Evolutionary conservation across 2,329 filamentous ascomycete genomes (phyloP).

Genomic region (Ophiosphaerella herpotricha): DNA sequence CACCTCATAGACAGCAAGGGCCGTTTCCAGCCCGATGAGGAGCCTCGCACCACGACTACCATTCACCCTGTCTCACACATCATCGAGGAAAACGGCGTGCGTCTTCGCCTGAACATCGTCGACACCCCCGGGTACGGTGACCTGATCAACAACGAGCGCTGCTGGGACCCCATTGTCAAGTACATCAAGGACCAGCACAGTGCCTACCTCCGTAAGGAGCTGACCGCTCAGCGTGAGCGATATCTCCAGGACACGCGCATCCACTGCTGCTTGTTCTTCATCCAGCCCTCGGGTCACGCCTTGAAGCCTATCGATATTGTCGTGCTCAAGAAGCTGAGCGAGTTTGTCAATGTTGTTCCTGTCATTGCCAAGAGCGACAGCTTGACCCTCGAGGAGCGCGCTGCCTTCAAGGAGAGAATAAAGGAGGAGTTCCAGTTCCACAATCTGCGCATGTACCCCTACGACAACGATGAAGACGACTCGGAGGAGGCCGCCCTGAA

Average conservation of each 20-base stretch:
- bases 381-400: slow-evolving; percentile 91
- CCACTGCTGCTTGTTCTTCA: slow-evolving; percentile 99
- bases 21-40: slow-evolving; percentile 88
- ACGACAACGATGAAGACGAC: slow-evolving; percentile 98
- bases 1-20: slow-evolving; percentile 99
- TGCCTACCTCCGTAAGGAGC: slow-evolving; percentile 97
- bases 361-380: slow-evolving; percentile 99
- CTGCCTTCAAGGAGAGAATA: slow-evolving; percentile 95
- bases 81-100: slow-evolving; percentile 99
- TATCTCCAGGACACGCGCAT: slow-evolving; percentile 99
- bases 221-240: slow-evolving; percentile 96
- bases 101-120: slow-evolving; percentile 96
- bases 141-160: slow-evolving; percentile 99
- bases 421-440: slow-evolving; percentile 99
- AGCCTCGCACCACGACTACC: slow-evolving; percentile 92
- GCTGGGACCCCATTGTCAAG: slow-evolving; percentile 99
- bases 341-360: slow-evolving; percentile 98
- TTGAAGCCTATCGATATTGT: slow-evolving; percentile 99
- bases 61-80: slow-evolving; percentile 98
- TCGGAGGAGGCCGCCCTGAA: slow-evolving; percentile 94
- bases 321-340: slow-evolving; percentile 98
- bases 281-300: slow-evolving; percentile 96
- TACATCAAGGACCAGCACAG: slow-evolving; percentile 99
- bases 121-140: slow-evolving; percentile 98
- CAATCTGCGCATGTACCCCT: slow-evolving; percentile 99